Evolutionary conservation across 2,329 filamentous ascomycete species (phyloP), one percentile per base, ranked within the genome.

Genomic region (Fusarium kyushuense): DNA sequence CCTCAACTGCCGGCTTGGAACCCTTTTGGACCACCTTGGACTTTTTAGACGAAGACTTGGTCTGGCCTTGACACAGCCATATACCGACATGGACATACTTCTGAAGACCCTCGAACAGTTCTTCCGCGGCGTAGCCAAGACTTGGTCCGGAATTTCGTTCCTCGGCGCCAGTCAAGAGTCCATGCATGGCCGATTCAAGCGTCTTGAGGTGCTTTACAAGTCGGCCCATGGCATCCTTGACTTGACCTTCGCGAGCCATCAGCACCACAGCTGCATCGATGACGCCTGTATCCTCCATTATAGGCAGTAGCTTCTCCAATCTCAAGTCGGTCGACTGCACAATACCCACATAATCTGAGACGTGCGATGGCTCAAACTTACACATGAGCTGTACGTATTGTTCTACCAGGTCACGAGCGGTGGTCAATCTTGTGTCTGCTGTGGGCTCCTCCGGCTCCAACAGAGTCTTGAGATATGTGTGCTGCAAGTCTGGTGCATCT

Each of bases 21-120:
- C 78, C 87, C 68, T 89, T 82, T 49, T 87, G 79, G 6, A 86
- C 79, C 21, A 79, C 77, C 67, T 78, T 82, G 54, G 76, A 72
- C 61, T 80, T 79, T 60, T 81, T 84, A 8, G 82, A 79, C 0
- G 47, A 67, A 41, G 85, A 86, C 73, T 91, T 92, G 48, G 88
- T 93, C 76, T 97, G 93, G 2, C 91, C 89, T 78, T 96, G 93
- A 72, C 96, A 98, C 14, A 99, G 83, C 96, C 96, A 99, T 51
- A 97, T 95, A 16, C 96, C 96, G 2, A 99, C 93, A 67, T 94
- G 90, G 2, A 91, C 89, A 79, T 97, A 98, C 76, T 97, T 97
- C 64, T 96, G 90, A 19, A 99, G 81, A 1, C 91, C 89, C 58
- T 89, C 87, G 6, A 97, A 84, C 2, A 97, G 84, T 58, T 94